Conservation (phyloP, 106 monocot genomes). For the Dioscorea zingiberensis region DNA sequence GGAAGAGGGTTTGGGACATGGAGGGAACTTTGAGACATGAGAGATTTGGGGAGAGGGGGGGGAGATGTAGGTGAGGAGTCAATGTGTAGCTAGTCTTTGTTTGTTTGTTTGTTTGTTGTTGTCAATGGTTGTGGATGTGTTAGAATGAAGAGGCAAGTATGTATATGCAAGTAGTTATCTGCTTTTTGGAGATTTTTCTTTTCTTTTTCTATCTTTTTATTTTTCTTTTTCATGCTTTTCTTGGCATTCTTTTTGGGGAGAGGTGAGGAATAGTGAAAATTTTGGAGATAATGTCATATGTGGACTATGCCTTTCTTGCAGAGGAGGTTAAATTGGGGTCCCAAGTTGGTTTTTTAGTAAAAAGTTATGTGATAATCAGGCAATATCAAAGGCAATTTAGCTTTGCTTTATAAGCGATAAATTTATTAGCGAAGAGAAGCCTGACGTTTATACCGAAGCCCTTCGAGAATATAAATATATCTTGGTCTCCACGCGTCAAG, state of each 20-base stretch:
- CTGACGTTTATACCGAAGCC: no score
- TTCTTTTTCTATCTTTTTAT: conserved; percentile 4
- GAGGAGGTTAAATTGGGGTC: conserved; percentile 42
- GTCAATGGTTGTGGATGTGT: background rate
- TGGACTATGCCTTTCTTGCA: conserved; percentile 51
- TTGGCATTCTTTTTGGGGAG: no score
- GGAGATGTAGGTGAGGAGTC: conserved; percentile 2
- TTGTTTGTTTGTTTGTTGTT: background rate
- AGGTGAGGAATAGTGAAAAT: background rate
- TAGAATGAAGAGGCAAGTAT: background rate
- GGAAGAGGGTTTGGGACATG: background rate
- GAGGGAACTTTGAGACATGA: background rate
- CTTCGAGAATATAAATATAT: no score
- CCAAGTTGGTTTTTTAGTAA: conserved; percentile 55
- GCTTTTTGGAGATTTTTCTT: background rate
- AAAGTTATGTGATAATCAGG: conserved; percentile 50
- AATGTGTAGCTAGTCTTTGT: background rate
- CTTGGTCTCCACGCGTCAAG: no score
- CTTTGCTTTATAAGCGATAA: no score
- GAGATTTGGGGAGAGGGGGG: conserved; percentile 11
- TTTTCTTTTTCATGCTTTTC: background rate
- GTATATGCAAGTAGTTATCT: conserved; percentile 4
- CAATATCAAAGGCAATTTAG: conserved; percentile 29
- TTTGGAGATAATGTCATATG: background rate
- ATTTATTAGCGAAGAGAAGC: no score